Evolutionary conservation across 331 rosid species (phyloP).

Genomic region (Prunus yedoensis): DNA sequence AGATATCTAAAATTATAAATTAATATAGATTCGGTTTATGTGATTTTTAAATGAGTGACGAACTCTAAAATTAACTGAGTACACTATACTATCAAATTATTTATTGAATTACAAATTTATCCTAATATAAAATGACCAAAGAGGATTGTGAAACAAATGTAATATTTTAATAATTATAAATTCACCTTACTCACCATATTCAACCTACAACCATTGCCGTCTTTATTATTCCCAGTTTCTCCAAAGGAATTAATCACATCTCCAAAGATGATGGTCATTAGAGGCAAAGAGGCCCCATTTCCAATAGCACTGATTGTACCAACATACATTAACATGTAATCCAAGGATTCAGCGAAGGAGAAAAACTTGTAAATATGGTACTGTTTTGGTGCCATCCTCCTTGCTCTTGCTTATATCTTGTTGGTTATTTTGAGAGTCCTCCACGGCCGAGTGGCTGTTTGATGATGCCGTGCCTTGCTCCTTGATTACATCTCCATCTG

Average conservation of each 20-base stretch:
- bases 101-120: too few relatives aligned
- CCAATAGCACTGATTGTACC: slow-evolving; percentile 65
- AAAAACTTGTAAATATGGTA: slow-evolving; percentile 69
- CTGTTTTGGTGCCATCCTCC: slow-evolving; percentile 37
- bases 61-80: too few relatives aligned
- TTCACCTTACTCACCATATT: too few relatives aligned
- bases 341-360: slow-evolving; percentile 70
- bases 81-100: too few relatives aligned
- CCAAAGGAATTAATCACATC: slow-evolving; percentile 61
- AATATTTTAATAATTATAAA: too few relatives aligned
- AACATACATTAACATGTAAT: slow-evolving; percentile 53
- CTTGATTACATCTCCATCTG: slow-evolving; percentile 19
- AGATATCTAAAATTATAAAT: too few relatives aligned
- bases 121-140: too few relatives aligned
- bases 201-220: background rate
- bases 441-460: slow-evolving; percentile 8
- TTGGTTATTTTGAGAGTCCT: slow-evolving; percentile 22
- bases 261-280: slow-evolving; percentile 72
- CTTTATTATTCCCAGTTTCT: slow-evolving; percentile 19
- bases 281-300: slow-evolving; percentile 60
- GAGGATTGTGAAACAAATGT: too few relatives aligned
- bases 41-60: too few relatives aligned
- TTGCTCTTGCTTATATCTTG: slow-evolving; percentile 33
- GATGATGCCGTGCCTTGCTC: slow-evolving; percentile 19
- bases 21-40: too few relatives aligned